Percentiles rank a stretch among this genome's conserved stretches.
Conservation (phyloP, 2,329 filamentous ascomycete species). For the Ophiostoma tasmaniense region DNA sequence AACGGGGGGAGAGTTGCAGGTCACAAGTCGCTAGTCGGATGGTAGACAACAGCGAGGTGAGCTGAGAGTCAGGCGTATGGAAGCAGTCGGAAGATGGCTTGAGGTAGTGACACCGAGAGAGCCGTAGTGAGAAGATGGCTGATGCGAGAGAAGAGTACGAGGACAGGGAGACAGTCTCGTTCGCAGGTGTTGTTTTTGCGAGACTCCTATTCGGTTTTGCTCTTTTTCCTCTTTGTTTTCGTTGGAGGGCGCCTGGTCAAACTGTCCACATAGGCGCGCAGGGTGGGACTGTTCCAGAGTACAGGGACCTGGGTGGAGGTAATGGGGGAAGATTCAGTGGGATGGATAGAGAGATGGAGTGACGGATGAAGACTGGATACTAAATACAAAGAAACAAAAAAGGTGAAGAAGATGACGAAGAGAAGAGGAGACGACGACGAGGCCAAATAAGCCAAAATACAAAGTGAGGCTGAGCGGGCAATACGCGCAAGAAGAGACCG, state of each 20-base stretch:
- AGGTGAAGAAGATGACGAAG: not conserved
- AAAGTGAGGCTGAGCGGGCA: not conserved
- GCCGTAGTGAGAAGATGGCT: conserved; percentile 1
- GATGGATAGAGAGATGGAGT: too few relatives aligned
- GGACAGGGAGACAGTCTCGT: not conserved
- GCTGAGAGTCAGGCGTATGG: not conserved
- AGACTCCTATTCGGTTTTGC: not conserved
- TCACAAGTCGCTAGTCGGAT: not conserved
- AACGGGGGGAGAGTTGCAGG: not conserved
- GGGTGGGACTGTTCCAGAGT: conserved; percentile 7
- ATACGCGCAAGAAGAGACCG: not conserved
- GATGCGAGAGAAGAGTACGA: not conserved
- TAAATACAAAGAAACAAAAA: not conserved
- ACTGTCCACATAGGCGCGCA: conserved; percentile 1
- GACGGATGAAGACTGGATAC: not conserved
- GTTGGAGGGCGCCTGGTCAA: conserved; percentile 5
- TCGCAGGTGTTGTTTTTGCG: not conserved
- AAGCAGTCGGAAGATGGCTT: not conserved
- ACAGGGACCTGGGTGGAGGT: not conserved
- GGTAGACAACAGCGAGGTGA: not conserved
- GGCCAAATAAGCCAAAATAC: not conserved
- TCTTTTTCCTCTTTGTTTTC: not conserved
- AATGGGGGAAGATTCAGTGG: not conserved
- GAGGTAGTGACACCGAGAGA: not conserved
- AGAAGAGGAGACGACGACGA: not conserved